Evolutionary conservation across 176 grass and related monocot genomes (phyloP), one percentile per base, ranked within the genome.

Genomic region (Thinopyrum elongatum): DNA sequence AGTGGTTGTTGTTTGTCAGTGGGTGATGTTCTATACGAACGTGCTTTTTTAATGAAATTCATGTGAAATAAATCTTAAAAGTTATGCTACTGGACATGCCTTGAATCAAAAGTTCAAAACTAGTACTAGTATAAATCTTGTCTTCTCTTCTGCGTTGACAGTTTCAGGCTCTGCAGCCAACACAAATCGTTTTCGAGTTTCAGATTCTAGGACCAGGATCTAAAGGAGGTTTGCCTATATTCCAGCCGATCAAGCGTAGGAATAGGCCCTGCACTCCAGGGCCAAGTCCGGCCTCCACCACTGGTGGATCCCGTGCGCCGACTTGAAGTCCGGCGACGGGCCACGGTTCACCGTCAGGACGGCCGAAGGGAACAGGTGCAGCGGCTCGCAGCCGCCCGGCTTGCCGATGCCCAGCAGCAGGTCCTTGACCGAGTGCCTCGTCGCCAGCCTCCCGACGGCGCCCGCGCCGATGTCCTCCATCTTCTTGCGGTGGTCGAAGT

Each of bases 231-330:
- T 47, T 15, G 4, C 44, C 39, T 42, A 42, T 11, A 42, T 42
- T 42, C 10, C 44, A 47, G 44, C 21, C 8, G 17, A 86, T 47
- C 30, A 84, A 34, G 60, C 72, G 34, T 92, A 88, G 38, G 44
- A 82, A 78, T 94, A 86, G 42, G 81, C 80, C 41, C 34, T 84
- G 22, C 79, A 89, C 11, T 92, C 79, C 25, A 87, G 83, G 27
- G 8, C 42, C 34, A 90, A 38, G 71, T 92, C 87, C 11, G 66
- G 75, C 30, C 31, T 85, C 94, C 94, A 97, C 94, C 92, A 97
- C 83, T 94, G 94, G 82, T 92, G 92, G 74, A 97, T 97, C 55
- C 94, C 92, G 76, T 97, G 94, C 15, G 94, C 90, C 11, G 80
- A 33, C 86, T 87, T 94, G 71, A 97, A 94, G 87, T 94, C 83